Evolutionary conservation across 1,284 basidiomycete genomes (phyloP).

Genomic region (Sanguinoderma infundibulare): DNA sequence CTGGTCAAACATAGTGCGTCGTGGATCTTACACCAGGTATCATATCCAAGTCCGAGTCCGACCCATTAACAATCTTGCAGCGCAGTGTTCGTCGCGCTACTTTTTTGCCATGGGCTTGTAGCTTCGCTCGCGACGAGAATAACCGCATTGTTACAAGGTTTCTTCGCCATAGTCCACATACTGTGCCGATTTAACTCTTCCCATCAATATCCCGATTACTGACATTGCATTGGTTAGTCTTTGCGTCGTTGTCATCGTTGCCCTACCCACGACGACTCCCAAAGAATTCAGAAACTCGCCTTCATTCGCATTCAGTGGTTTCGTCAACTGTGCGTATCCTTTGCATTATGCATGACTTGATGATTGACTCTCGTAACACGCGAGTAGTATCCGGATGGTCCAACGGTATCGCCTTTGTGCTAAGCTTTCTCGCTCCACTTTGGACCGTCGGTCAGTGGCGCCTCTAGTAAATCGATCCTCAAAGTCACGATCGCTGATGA

Average conservation of each 20-base stretch:
- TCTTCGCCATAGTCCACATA: constrained; percentile 73
- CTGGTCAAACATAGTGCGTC: constrained; percentile 62
- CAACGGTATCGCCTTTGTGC: constrained; percentile 74
- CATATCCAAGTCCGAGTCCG: too few relatives aligned
- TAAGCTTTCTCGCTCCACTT: constrained; percentile 77
- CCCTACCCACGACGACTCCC: constrained; percentile 34
- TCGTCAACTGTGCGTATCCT: constrained; percentile 42
- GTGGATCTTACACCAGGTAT: not conserved
- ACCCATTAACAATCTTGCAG: constrained; percentile 45
- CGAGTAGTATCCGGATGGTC: constrained; percentile 72
- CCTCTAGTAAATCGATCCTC: too few relatives aligned
- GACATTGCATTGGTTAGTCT: constrained; percentile 24
- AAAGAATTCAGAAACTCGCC: constrained; percentile 31
- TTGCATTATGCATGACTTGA: not conserved
- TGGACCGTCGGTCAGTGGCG: constrained; percentile 72
- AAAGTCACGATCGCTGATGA: too few relatives aligned
- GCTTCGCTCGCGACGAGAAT: constrained; percentile 71
- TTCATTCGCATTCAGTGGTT: constrained; percentile 31
- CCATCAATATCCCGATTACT: not conserved
- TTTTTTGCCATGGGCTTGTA: constrained; percentile 61
- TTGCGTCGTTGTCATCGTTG: constrained; percentile 36
- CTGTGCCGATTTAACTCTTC: constrained; percentile 58
- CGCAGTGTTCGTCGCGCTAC: constrained; percentile 59
- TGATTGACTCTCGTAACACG: not conserved
- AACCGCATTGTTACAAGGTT: constrained; percentile 74